These are phyloP conservation scores for Micractinium sp. DNA, from an alignment of 139 green algal genomes.

Conservation along the genomic window DNA sequence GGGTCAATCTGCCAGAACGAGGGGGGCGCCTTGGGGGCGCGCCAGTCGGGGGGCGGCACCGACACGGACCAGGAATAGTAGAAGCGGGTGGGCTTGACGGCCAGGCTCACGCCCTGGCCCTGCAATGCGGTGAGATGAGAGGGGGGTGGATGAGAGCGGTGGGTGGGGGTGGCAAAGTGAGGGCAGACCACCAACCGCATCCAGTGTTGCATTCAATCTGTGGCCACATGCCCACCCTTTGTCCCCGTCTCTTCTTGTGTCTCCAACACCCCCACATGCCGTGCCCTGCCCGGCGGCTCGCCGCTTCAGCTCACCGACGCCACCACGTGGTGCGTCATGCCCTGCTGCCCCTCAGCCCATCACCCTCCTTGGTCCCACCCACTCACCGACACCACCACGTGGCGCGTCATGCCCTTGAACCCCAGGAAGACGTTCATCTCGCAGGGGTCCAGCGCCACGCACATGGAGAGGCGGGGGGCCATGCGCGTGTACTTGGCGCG, in stretches of 20 bases:
- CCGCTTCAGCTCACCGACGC: not conserved
- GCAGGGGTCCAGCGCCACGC: constrained; percentile 9
- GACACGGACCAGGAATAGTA: not conserved
- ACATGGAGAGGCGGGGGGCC: not conserved
- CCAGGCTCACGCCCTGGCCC: constrained; percentile 4
- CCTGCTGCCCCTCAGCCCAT: not conserved
- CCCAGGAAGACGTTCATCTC: constrained; percentile 5
- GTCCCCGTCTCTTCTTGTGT: no score
- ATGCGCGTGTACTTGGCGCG: not conserved
- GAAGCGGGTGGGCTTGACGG: not conserved
- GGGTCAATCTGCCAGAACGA: not conserved
- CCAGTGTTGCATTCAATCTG: no score
- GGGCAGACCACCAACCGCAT: no score
- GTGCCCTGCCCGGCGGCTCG: not conserved
- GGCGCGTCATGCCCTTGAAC: not conserved
- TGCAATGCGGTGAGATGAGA: not conserved
- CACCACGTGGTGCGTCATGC: not conserved
- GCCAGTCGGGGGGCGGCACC: not conserved
- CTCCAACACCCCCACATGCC: not conserved
- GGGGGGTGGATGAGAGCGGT: not conserved
- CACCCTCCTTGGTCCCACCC: no score
- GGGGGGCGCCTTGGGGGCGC: not conserved
- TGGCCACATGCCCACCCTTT: no score
- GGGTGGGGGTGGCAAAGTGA: no score
- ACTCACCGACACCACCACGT: not conserved